A percentile compares a stretch with the other conserved stretches of the same genome.
phyloP scores from a whole-genome alignment of 805 yeast species.

The Blastobotrys attinorum region DNA sequence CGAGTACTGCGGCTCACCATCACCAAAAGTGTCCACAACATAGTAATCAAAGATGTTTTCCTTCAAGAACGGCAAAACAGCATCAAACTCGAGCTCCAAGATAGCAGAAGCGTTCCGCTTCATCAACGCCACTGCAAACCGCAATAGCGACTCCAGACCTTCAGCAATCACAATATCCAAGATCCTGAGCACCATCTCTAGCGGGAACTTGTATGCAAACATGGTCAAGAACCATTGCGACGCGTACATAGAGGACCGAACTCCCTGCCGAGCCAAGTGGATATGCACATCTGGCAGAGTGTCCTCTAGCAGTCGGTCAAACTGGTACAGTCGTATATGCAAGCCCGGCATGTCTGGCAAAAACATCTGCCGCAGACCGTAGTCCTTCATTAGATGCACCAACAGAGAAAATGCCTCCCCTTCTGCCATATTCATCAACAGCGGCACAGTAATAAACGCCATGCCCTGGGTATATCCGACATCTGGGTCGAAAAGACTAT shows the following conservation, averaged over 20 bases:
- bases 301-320: slow-evolving; percentile 80
- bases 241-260: slow-evolving; percentile 91
- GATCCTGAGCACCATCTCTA: slow-evolving; percentile 78
- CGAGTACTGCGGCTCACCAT: slow-evolving; percentile 36
- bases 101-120: slow-evolving; percentile 54
- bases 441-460: slow-evolving; percentile 87
- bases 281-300: slow-evolving; percentile 59
- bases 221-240: slow-evolving; percentile 96
- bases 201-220: slow-evolving; percentile 91
- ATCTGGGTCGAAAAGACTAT: slow-evolving; percentile 78
- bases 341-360: slow-evolving; percentile 92
- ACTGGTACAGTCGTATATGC: slow-evolving; percentile 76
- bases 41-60: slow-evolving; percentile 71
- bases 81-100: slow-evolving; percentile 62
- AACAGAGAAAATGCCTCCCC: slow-evolving; percentile 79
- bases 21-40: slow-evolving; percentile 29
- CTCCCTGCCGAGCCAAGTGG: slow-evolving; percentile 80
- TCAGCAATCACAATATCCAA: slow-evolving; percentile 85
- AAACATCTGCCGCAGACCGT: slow-evolving; percentile 70
- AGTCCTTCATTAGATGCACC: slow-evolving; percentile 75
- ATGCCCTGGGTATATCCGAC: slow-evolving; percentile 98
- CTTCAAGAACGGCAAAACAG: slow-evolving; percentile 67
- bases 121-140: slow-evolving; percentile 79
- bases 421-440: slow-evolving; percentile 71
- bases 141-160: slow-evolving; percentile 79